Evolutionary conservation across 371 early-diverging fungal species (phyloP).

Genomic region (Apophysomyces sp.): DNA sequence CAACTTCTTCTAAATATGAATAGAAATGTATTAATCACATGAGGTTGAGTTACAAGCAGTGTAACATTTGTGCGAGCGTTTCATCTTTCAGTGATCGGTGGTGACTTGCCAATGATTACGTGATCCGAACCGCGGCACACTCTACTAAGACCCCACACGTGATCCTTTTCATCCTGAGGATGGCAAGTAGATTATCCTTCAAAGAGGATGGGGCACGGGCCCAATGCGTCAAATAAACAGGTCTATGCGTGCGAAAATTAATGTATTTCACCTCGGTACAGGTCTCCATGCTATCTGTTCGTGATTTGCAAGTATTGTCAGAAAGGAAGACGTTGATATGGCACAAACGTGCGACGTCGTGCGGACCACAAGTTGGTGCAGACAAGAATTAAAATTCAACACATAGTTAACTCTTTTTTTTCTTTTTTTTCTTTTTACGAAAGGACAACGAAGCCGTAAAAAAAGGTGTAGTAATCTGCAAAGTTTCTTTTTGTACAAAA

Average conservation of each 20-base stretch:
- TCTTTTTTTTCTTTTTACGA: not conserved
- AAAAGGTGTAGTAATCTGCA: not conserved
- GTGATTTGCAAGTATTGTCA: not conserved
- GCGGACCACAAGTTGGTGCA: not conserved
- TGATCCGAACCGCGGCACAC: not conserved
- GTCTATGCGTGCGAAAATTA: not conserved
- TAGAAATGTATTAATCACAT: no score
- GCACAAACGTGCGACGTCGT: not conserved
- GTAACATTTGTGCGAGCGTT: no score
- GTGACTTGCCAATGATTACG: no score
- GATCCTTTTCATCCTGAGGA: not conserved
- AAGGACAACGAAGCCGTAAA: not conserved
- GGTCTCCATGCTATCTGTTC: not conserved
- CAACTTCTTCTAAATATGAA: no score
- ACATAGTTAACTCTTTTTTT: no score
- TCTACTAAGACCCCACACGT: not conserved
- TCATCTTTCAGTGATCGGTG: no score
- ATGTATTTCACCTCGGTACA: not conserved
- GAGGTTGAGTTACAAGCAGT: no score
- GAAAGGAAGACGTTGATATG: not conserved
- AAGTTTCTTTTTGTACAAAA: not conserved
- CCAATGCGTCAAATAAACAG: not conserved
- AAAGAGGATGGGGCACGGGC: not conserved
- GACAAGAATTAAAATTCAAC: not conserved
- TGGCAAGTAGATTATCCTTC: not conserved